These are phyloP conservation scores for Bipolaris cookei DNA, from an alignment of 2,329 filamentous ascomycete species.

Conservation along the genomic window DNA sequence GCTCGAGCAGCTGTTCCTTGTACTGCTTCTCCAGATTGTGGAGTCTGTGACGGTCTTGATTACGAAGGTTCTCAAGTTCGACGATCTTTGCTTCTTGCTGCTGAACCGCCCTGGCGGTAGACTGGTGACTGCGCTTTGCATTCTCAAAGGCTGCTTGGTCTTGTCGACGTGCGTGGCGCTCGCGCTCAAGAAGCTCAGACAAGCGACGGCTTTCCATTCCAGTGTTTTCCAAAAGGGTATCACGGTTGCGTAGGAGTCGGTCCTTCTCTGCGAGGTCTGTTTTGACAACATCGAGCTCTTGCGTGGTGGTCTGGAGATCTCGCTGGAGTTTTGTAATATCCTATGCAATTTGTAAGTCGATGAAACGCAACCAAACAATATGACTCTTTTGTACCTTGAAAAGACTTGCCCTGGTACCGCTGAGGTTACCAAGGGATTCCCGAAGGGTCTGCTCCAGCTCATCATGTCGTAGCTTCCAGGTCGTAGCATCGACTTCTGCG, in stretches of 20 bases:
- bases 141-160: conserved; percentile 89
- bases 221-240: conserved; percentile 85
- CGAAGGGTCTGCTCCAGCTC: conserved; percentile 89
- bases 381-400: conserved; percentile 65
- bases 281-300: conserved; percentile 80
- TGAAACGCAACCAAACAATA: conserved; percentile 7
- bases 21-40: conserved; percentile 77
- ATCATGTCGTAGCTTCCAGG: conserved; percentile 88
- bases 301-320: conserved; percentile 82
- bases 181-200: conserved; percentile 87
- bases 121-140: conserved; percentile 84
- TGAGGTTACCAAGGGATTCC: conserved; percentile 84
- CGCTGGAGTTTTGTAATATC: conserved; percentile 86
- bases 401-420: conserved; percentile 82
- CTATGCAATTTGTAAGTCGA: conserved; percentile 50
- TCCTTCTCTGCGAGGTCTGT: conserved; percentile 87
- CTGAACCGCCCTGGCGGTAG: conserved; percentile 82
- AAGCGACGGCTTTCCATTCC: conserved; percentile 85
- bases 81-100: conserved; percentile 83
- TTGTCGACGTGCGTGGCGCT: conserved; percentile 81
- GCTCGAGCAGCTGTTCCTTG: conserved; percentile 85
- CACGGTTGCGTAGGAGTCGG: conserved; percentile 84
- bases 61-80: conserved; percentile 82
- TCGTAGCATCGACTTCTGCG: conserved; percentile 84
- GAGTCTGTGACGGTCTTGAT: conserved; percentile 78